A percentile compares a stretch with the other conserved stretches of the same genome.
phyloP scores from a whole-genome alignment of 2,329 filamentous ascomycete species.

The Waltergamsia citrina region DNA sequence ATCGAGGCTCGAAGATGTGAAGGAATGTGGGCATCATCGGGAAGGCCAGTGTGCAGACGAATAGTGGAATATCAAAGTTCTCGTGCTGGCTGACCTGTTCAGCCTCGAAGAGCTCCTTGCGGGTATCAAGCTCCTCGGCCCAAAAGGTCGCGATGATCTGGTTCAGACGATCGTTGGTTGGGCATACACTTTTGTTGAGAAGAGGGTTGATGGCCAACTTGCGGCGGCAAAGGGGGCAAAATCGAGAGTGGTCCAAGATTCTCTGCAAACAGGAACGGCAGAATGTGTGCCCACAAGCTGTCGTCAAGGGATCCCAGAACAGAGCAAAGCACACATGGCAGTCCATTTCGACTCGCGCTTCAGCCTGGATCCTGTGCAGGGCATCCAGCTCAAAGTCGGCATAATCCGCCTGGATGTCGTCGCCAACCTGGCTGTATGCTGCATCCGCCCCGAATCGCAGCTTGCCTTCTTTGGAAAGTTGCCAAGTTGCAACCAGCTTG shows the following conservation, averaged over 20 bases:
- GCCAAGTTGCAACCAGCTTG: slow-evolving; percentile 42
- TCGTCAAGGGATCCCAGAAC: slow-evolving; percentile 75
- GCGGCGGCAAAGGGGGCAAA: slow-evolving; percentile 75
- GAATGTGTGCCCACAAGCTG: slow-evolving; percentile 81
- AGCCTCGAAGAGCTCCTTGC: slow-evolving; percentile 42
- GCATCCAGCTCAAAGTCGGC: slow-evolving; percentile 3
- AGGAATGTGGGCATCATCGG: slow-evolving; percentile 78
- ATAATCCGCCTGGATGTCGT: slow-evolving; percentile 4
- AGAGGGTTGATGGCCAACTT: slow-evolving; percentile 41
- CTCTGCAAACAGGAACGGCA: slow-evolving; percentile 72
- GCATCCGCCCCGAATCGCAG: slow-evolving; percentile 45
- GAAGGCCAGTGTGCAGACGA: slow-evolving; percentile 75
- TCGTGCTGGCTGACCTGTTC: slow-evolving; percentile 45
- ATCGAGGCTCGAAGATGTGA: slow-evolving; percentile 87
- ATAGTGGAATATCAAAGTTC: slow-evolving; percentile 59
- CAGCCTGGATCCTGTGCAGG: slow-evolving; percentile 49
- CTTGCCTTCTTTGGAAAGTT: slow-evolving; percentile 50
- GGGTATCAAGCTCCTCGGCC: slow-evolving; percentile 50
- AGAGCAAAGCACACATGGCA: slow-evolving; percentile 83
- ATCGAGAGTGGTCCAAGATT: slow-evolving; percentile 65
- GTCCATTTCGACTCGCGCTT: slow-evolving; percentile 62
- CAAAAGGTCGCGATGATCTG: slow-evolving; percentile 61
- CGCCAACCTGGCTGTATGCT: background rate
- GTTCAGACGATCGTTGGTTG: slow-evolving; percentile 53
- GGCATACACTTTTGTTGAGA: slow-evolving; percentile 27